phyloP scores from a whole-genome alignment of 176 grass and related monocot genomes.

The Cenchrus purpureus region DNA sequence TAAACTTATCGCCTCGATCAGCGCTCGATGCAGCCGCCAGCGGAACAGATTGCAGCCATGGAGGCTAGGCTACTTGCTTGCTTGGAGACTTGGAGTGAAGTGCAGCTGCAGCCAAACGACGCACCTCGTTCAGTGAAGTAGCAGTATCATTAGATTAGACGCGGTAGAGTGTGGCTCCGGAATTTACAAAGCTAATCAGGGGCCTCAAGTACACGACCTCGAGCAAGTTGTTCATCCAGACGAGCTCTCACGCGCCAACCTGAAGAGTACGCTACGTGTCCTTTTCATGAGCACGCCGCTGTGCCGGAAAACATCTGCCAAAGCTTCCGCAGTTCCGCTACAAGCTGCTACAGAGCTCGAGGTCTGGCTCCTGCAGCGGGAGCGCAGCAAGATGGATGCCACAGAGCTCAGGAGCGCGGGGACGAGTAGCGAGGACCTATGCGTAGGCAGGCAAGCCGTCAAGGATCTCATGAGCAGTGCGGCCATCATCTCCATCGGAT shows the following conservation, averaged over 20 bases:
- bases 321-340: too few species aligned
- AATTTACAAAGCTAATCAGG: not conserved
- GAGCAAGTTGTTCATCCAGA: not conserved
- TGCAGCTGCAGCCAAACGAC: not conserved
- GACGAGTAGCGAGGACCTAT: not conserved
- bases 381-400: not conserved
- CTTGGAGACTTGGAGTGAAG: not conserved
- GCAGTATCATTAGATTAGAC: not conserved
- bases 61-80: not conserved
- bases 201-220: not conserved
- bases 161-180: not conserved
- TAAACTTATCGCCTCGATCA: conserved; percentile 9
- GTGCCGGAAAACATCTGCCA: too few species aligned
- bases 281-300: too few species aligned
- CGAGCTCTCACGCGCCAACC: not conserved
- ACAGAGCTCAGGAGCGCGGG: not conserved
- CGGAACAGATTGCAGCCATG: not conserved
- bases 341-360: not conserved
- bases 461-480: conserved; percentile 30
- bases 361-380: not conserved
- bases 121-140: not conserved
- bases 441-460: conserved; percentile 6
- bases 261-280: not conserved
- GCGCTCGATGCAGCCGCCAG: conserved; percentile 12
- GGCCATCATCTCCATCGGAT: conserved; percentile 13